phyloP scores from a whole-genome alignment of 139 green algal genomes.

The Chlamydomonas asymmetrica region DNA sequence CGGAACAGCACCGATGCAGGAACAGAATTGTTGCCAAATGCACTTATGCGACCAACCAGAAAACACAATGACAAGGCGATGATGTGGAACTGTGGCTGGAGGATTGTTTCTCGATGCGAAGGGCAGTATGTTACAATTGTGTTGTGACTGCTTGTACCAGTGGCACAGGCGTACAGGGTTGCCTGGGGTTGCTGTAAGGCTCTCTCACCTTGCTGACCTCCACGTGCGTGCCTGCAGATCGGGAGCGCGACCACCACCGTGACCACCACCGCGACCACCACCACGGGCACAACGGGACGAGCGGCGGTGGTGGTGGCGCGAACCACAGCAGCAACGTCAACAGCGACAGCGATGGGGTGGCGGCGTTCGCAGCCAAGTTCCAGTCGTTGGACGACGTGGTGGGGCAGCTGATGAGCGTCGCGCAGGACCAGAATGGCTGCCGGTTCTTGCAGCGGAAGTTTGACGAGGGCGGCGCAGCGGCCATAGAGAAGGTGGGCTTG shows the following conservation, averaged over 20 bases:
- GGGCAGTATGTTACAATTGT: no score
- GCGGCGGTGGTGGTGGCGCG: background rate
- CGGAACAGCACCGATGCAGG: no score
- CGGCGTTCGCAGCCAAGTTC: conserved; percentile 49
- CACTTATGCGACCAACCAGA: no score
- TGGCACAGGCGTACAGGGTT: no score
- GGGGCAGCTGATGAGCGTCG: conserved; percentile 84
- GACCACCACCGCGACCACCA: conserved; percentile 9
- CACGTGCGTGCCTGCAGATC: background rate
- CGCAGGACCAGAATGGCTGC: conserved; percentile 97
- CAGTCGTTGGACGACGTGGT: conserved; percentile 77
- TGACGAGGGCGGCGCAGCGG: conserved; percentile 87
- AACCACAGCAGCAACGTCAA: background rate
- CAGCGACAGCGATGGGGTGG: conserved; percentile 31
- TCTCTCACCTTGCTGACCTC: background rate
- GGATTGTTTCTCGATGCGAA: no score
- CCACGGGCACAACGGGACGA: conserved; percentile 14
- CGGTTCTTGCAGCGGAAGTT: conserved; percentile 97
- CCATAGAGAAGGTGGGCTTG: conserved; percentile 56
- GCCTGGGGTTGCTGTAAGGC: no score
- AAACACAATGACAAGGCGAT: no score
- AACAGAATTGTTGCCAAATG: no score
- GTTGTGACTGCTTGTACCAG: no score
- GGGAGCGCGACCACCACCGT: conserved; percentile 7
- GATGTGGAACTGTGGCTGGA: no score